Evolutionary conservation across 2,329 filamentous ascomycete genomes (phyloP).

Genomic region (Fusarium sp.): DNA sequence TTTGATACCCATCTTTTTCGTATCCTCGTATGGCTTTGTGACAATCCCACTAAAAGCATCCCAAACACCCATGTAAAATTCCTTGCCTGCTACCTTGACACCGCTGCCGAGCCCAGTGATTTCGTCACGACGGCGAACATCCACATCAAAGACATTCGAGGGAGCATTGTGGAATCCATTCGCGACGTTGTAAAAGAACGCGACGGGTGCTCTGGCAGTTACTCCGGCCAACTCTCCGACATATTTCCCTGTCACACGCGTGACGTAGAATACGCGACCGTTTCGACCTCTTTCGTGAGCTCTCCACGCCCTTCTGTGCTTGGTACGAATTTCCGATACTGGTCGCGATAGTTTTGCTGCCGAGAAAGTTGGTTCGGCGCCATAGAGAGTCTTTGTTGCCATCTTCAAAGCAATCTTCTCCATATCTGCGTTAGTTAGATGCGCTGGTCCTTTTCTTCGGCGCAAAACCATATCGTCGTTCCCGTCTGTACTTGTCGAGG

Average conservation of each 20-base stretch:
- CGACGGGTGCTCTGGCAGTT: slow-evolving; percentile 75
- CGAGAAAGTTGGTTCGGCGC: slow-evolving; percentile 64
- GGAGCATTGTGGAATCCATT: slow-evolving; percentile 83
- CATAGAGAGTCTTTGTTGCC: slow-evolving; percentile 57
- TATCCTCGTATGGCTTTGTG: slow-evolving; percentile 74
- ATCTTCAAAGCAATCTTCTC: slow-evolving; percentile 51
- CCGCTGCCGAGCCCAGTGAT: slow-evolving; percentile 75
- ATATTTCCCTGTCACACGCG: slow-evolving; percentile 66
- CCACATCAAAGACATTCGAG: slow-evolving; percentile 72
- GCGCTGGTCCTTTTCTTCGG: background rate
- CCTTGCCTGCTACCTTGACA: slow-evolving; percentile 75
- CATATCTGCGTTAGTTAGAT: slow-evolving; percentile 50
- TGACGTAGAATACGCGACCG: slow-evolving; percentile 49
- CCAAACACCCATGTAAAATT: slow-evolving; percentile 75
- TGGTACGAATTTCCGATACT: slow-evolving; percentile 41
- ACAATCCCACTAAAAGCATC: slow-evolving; percentile 78
- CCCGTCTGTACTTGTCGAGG: background rate
- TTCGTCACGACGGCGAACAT: slow-evolving; percentile 74
- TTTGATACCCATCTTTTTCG: slow-evolving; percentile 72
- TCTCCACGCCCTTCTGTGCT: slow-evolving; percentile 46
- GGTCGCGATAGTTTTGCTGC: slow-evolving; percentile 16
- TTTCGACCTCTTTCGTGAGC: slow-evolving; percentile 47
- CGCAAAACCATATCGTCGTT: background rate
- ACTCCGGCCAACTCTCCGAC: slow-evolving; percentile 73
- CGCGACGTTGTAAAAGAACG: slow-evolving; percentile 77